A percentile compares a stretch with the other conserved stretches of the same genome.
Conservation (phyloP, 2,329 filamentous ascomycete species). For the Cytospora schulzeri region DNA sequence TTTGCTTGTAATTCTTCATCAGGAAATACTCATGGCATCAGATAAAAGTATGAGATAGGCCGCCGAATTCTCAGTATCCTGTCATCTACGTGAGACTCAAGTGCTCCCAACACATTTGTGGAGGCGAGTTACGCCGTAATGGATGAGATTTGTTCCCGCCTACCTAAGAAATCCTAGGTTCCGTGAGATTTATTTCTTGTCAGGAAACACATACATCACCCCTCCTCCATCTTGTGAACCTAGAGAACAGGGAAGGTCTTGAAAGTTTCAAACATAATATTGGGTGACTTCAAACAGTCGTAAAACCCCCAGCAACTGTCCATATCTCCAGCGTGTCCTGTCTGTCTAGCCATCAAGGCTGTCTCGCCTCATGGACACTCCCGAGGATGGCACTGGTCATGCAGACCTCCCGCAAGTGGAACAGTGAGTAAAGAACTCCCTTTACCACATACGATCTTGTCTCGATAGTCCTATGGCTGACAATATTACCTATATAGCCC, state of each 20-base stretch:
- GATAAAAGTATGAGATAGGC: background rate
- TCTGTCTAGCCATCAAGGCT: background rate
- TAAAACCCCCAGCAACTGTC: too few species aligned
- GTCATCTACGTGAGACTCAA: background rate
- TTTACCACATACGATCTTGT: background rate
- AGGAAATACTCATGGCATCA: background rate
- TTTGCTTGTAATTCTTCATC: background rate
- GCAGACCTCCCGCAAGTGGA: conserved; percentile 1
- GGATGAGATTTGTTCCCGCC: background rate
- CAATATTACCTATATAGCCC: conserved; percentile 44
- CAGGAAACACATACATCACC: background rate
- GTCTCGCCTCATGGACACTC: background rate
- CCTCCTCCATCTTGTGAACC: background rate
- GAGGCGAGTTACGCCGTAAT: background rate
- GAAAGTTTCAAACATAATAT: background rate
- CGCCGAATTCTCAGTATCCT: background rate
- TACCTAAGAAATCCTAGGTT: background rate
- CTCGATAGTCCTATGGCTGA: background rate
- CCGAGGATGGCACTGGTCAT: background rate
- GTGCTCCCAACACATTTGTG: background rate
- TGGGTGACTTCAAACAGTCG: background rate
- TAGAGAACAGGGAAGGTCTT: too few species aligned
- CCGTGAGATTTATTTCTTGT: background rate
- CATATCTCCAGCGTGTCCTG: background rate
- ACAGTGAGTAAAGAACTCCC: background rate